These are phyloP conservation scores for Botrytis deweyae DNA, from an alignment of 2,329 filamentous ascomycete genomes.

Conservation along the genomic window DNA sequence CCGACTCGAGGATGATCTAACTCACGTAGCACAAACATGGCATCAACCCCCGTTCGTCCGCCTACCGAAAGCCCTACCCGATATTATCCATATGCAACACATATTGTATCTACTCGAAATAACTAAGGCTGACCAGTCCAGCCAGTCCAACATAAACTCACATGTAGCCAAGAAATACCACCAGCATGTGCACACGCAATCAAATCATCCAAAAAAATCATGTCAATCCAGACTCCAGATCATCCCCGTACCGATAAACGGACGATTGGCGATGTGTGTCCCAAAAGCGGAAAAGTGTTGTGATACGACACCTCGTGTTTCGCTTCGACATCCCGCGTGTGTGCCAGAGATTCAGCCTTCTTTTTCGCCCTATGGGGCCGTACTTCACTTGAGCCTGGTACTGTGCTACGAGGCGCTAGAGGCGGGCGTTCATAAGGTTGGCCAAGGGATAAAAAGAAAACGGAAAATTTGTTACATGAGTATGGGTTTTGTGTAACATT, in stretches of 20 bases:
- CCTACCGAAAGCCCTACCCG: constrained; percentile 21
- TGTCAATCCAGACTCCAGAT: constrained; percentile 2
- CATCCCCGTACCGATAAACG: background rate
- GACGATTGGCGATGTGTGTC: constrained; percentile 15
- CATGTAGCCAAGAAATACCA: background rate
- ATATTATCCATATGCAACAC: constrained; percentile 5
- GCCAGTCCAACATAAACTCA: background rate
- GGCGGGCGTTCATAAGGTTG: constrained; percentile 6
- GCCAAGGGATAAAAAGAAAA: constrained; percentile 12
- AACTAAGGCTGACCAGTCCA: constrained; percentile 15
- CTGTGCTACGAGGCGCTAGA: constrained; percentile 1
- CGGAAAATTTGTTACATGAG: constrained; percentile 11
- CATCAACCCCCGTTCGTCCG: constrained; percentile 5
- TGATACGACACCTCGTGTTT: constrained; percentile 19
- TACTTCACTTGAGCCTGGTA: background rate
- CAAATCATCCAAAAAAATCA: background rate
- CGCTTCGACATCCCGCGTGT: constrained; percentile 13
- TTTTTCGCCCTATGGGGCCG: constrained; percentile 19
- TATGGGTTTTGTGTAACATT: constrained; percentile 7
- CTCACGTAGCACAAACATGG: background rate
- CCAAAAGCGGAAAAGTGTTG: constrained; percentile 8
- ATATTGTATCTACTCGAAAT: constrained; percentile 5
- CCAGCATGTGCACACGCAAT: constrained; percentile 2
- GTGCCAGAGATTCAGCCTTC: constrained; percentile 21
- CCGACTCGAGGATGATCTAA: constrained; percentile 6